These are phyloP conservation scores for Arctium minus DNA, from an alignment of 129 eudicot species.

Conservation along the genomic window DNA sequence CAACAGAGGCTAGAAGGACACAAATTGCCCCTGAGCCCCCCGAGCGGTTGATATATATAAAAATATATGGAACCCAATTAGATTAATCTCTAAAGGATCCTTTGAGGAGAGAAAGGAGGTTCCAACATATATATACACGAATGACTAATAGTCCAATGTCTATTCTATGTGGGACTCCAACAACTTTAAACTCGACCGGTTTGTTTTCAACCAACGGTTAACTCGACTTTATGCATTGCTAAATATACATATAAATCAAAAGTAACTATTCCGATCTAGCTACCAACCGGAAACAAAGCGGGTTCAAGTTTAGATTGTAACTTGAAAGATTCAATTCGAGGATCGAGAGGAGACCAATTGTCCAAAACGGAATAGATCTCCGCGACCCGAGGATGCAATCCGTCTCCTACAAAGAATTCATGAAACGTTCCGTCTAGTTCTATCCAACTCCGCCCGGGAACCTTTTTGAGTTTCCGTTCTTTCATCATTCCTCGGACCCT, in stretches of 20 bases:
- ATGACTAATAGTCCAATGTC: background rate
- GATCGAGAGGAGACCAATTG: constrained; percentile 12
- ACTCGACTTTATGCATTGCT: background rate
- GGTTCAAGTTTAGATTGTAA: constrained; percentile 14
- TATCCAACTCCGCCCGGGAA: constrained; percentile 66
- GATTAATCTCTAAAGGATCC: background rate
- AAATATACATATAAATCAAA: constrained; percentile 14
- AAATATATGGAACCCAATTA: background rate
- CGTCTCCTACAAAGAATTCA: constrained; percentile 57
- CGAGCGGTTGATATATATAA: too few relatives aligned
- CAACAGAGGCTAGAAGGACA: background rate
- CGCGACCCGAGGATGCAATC: constrained; percentile 40
- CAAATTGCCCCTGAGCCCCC: too few relatives aligned
- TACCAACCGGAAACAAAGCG: constrained; percentile 20
- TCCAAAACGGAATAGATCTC: constrained; percentile 49
- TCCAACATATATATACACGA: background rate
- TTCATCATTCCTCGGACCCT: constrained; percentile 51
- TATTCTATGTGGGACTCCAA: background rate
- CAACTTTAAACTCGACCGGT: background rate
- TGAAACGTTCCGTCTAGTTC: constrained; percentile 59
- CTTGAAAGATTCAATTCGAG: constrained; percentile 8
- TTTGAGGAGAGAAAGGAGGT: background rate
- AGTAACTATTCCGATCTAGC: constrained; percentile 2
- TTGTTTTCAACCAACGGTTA: too few relatives aligned
- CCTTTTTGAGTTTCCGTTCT: constrained; percentile 41